Conservation (phyloP, 371 early-diverging fungal genomes). For the Chytridium lagenaria region DNA sequence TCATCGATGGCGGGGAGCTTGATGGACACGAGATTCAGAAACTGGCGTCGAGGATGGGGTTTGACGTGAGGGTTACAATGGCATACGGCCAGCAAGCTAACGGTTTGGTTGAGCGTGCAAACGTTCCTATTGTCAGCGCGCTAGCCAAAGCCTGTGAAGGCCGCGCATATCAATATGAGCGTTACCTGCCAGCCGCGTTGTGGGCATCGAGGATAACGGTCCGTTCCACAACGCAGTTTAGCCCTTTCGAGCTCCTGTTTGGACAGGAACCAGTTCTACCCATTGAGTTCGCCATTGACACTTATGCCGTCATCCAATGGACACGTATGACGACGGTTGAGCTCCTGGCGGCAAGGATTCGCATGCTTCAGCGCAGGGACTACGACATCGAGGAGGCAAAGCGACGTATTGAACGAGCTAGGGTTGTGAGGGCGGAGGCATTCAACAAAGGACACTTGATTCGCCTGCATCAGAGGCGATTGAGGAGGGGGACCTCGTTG, state of each 20-base stretch:
- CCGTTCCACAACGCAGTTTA: constrained; percentile 1
- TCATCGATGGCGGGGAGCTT: constrained; percentile 25
- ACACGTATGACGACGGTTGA: constrained; percentile 23
- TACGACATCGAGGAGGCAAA: background rate
- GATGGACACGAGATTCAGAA: constrained; percentile 9
- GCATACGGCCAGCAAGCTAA: constrained; percentile 25
- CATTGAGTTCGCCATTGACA: constrained; percentile 11
- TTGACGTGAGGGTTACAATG: background rate
- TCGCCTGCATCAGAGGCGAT: background rate
- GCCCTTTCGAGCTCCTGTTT: constrained; percentile 3
- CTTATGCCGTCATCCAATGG: constrained; percentile 16
- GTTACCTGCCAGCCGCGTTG: constrained; percentile 1
- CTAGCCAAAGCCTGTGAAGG: constrained; percentile 20
- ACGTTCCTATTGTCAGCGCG: constrained; percentile 18
- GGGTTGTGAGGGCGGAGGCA: background rate
- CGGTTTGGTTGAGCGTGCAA: constrained; percentile 10
- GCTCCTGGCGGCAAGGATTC: constrained; percentile 12
- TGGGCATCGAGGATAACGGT: constrained; percentile 15
- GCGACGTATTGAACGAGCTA: constrained; percentile 9
- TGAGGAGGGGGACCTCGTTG: constrained; percentile 15
- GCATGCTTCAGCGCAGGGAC: constrained; percentile 14
- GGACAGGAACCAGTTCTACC: constrained; percentile 23
- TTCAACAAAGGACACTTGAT: background rate
- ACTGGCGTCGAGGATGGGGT: constrained; percentile 6
- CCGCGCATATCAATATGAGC: background rate